A percentile compares a stretch with the other conserved stretches of the same genome.
Evolutionary conservation across 192 early-diverging fungal genomes (phyloP).

Genomic region (Gorgonomyces haynaldii): DNA sequence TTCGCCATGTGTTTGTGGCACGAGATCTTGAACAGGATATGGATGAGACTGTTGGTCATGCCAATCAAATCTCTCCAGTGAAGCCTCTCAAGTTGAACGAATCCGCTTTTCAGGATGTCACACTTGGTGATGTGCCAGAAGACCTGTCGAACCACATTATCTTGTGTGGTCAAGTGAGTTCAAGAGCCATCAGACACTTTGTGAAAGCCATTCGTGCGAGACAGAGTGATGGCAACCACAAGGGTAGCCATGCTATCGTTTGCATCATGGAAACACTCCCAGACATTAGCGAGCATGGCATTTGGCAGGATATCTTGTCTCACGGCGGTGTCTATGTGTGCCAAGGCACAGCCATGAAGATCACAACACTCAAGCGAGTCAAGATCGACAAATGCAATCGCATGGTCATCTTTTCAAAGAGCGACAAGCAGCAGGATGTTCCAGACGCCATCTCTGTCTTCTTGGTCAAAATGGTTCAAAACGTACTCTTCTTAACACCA

Average conservation of each 20-base stretch:
- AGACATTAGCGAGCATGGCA: conserved; percentile 6
- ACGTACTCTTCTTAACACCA: conserved; percentile 16
- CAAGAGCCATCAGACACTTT: conserved; percentile 33
- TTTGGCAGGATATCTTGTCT: conserved; percentile 27
- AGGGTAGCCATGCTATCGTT: conserved; percentile 15
- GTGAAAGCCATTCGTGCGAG: conserved; percentile 21
- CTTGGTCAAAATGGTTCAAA: conserved; percentile 41
- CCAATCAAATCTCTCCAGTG: conserved; percentile 1
- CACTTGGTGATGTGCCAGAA: neutral
- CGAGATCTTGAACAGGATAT: conserved; percentile 26
- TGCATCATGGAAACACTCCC: conserved; percentile 24
- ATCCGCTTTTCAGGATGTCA: neutral
- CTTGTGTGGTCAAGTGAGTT: conserved; percentile 29
- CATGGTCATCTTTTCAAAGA: conserved; percentile 35
- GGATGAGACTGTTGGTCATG: conserved; percentile 3
- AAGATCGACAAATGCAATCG: conserved; percentile 23
- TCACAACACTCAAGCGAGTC: conserved; percentile 20
- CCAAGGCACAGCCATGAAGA: conserved; percentile 30
- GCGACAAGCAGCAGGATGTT: conserved; percentile 9
- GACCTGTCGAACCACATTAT: conserved; percentile 26
- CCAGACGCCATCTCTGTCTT: conserved; percentile 40
- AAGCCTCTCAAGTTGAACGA: neutral
- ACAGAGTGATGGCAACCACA: neutral
- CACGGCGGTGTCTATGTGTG: conserved; percentile 20
- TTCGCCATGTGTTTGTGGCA: conserved; percentile 12